Evolutionary conservation across 257 asterid genomes (phyloP).

Genomic region (Nicotiana knightiana): DNA sequence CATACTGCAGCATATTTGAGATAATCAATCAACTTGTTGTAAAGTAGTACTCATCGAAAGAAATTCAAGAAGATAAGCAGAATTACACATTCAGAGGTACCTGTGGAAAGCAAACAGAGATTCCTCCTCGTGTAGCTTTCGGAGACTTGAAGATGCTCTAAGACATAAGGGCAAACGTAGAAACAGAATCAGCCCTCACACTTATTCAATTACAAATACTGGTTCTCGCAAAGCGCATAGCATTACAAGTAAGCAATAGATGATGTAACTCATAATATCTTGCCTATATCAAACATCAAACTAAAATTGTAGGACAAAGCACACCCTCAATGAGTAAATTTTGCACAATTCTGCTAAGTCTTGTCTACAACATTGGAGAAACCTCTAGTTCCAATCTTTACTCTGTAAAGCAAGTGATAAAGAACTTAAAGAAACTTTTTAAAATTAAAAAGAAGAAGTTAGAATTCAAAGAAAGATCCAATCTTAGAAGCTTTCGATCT

Average conservation of each 20-base stretch:
- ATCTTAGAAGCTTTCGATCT: not conserved
- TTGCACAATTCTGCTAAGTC: not conserved
- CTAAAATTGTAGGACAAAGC: not conserved
- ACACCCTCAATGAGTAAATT: not conserved
- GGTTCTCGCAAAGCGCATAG: not conserved
- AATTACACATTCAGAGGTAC: constrained; percentile 24
- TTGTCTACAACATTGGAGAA: not conserved
- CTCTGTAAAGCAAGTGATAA: not conserved
- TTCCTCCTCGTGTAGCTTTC: constrained; percentile 89
- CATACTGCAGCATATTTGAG: constrained; percentile 42
- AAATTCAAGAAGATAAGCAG: not conserved
- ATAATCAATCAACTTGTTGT: constrained; percentile 4
- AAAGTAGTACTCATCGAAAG: not conserved
- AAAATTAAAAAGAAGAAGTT: not conserved
- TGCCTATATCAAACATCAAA: not conserved
- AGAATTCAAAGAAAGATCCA: not conserved
- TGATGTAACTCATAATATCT: not conserved
- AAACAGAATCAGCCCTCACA: not conserved
- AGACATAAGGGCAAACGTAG: constrained; percentile 5
- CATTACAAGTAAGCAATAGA: not conserved
- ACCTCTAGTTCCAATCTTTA: not conserved
- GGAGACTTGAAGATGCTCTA: constrained; percentile 86
- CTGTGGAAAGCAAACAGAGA: constrained; percentile 86
- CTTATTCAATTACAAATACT: not conserved
- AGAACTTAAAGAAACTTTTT: not conserved